These are phyloP conservation scores for Ophiosphaerella korrae DNA, from an alignment of 2,329 filamentous ascomycete genomes.

Conservation along the genomic window DNA sequence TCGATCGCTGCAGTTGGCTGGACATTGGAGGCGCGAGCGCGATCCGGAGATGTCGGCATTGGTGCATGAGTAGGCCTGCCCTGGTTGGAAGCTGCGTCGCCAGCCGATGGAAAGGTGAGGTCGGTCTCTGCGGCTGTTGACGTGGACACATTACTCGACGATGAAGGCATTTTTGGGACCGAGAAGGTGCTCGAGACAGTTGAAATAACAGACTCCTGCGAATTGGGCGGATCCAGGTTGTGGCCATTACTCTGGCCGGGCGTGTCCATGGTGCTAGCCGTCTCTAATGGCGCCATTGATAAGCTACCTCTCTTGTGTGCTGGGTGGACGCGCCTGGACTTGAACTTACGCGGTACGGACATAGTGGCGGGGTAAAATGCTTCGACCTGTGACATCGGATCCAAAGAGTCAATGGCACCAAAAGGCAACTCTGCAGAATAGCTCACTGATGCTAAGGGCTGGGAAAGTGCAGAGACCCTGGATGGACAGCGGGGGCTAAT, in stretches of 20 bases:
- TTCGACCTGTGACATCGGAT: slow-evolving; percentile 15
- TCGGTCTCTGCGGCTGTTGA: slow-evolving; percentile 34
- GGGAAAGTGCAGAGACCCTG: too few species aligned
- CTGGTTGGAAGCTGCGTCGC: slow-evolving; percentile 35
- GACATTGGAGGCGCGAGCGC: slow-evolving; percentile 52
- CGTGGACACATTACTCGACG: slow-evolving; percentile 42
- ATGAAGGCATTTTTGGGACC: slow-evolving; percentile 37
- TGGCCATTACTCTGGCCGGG: slow-evolving; percentile 12
- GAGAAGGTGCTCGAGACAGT: slow-evolving; percentile 41
- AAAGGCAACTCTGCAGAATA: slow-evolving; percentile 3
- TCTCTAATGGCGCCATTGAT: slow-evolving; percentile 25
- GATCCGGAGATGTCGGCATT: slow-evolving; percentile 51
- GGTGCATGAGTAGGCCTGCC: slow-evolving; percentile 50
- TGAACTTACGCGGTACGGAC: slow-evolving; percentile 18
- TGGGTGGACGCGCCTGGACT: slow-evolving; percentile 12
- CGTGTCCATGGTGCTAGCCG: slow-evolving; percentile 16
- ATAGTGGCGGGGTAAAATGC: slow-evolving; percentile 22
- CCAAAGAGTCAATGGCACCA: neutral
- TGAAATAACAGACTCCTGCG: slow-evolving; percentile 44
- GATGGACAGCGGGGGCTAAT: too few species aligned
- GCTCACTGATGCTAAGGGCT: neutral
- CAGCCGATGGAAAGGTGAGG: slow-evolving; percentile 31
- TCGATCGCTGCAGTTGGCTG: slow-evolving; percentile 28
- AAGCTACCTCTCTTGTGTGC: slow-evolving; percentile 18
- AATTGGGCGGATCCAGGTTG: slow-evolving; percentile 25